phyloP scores from a whole-genome alignment of 176 grass and related monocot genomes.

The Oryza nivara region DNA sequence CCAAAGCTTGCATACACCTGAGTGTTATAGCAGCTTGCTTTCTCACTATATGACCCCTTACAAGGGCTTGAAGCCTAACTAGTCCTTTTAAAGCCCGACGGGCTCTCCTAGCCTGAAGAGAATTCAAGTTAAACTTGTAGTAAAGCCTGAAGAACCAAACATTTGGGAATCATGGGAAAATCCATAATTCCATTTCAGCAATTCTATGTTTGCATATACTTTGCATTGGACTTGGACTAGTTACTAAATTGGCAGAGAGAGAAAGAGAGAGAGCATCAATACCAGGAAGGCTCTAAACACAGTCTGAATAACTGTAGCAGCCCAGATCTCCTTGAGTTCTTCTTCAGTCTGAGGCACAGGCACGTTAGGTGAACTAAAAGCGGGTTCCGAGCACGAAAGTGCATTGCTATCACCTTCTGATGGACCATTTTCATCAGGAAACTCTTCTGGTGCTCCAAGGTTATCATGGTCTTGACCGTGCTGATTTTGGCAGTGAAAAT shows the following conservation, averaged over 20 bases:
- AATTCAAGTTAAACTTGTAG: slow-evolving; percentile 16
- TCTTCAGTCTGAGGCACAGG: slow-evolving; percentile 54
- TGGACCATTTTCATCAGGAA: slow-evolving; percentile 43
- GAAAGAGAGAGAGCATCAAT: background rate
- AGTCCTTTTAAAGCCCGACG: slow-evolving; percentile 86
- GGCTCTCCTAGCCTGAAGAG: slow-evolving; percentile 89
- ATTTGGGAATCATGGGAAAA: background rate
- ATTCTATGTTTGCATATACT: background rate
- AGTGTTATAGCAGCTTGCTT: slow-evolving; percentile 96
- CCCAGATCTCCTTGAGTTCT: slow-evolving; percentile 57
- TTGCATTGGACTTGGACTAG: background rate
- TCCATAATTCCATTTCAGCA: background rate
- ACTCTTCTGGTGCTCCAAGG: slow-evolving; percentile 40
- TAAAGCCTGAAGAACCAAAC: slow-evolving; percentile 1
- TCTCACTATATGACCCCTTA: slow-evolving; percentile 94
- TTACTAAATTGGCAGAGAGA: slow-evolving; percentile 19
- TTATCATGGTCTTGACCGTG: slow-evolving; percentile 22
- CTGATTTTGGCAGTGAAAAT: slow-evolving; percentile 47
- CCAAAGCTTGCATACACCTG: slow-evolving; percentile 93
- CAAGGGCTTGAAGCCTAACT: slow-evolving; percentile 95
- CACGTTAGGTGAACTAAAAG: slow-evolving; percentile 41
- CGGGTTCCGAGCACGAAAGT: slow-evolving; percentile 42
- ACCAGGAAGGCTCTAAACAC: slow-evolving; percentile 90
- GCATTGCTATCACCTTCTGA: slow-evolving; percentile 39
- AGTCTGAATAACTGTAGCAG: slow-evolving; percentile 87